Conservation (phyloP, 352 stramenopile genomes). For the Globisporangium orthogonon region DNA sequence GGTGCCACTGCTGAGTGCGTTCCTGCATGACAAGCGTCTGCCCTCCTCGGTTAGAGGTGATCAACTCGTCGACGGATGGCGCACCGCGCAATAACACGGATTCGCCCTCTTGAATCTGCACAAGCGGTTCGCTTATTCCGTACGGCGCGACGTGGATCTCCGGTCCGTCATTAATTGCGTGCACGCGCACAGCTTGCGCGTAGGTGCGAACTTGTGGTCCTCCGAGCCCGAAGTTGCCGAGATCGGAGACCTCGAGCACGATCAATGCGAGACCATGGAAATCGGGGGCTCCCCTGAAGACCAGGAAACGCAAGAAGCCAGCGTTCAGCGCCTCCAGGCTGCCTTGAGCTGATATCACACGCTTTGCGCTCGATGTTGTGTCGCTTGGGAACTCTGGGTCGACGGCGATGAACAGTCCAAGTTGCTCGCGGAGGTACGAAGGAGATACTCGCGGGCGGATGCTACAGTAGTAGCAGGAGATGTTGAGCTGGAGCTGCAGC, state of each 20-base stretch:
- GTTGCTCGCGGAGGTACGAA: slow-evolving; percentile 1
- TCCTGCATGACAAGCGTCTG: neutral
- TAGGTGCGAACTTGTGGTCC: slow-evolving; percentile 19
- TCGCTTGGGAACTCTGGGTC: slow-evolving; percentile 3
- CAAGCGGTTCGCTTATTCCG: slow-evolving; percentile 19
- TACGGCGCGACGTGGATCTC: slow-evolving; percentile 36
- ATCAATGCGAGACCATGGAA: slow-evolving; percentile 33
- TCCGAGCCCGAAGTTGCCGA: slow-evolving; percentile 29
- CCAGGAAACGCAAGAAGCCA: slow-evolving; percentile 26
- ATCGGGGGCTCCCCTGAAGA: slow-evolving; percentile 22
- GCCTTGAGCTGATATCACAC: slow-evolving; percentile 17
- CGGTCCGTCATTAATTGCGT: slow-evolving; percentile 27
- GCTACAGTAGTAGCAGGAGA: slow-evolving; percentile 33
- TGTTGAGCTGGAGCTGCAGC: slow-evolving; percentile 23
- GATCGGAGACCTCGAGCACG: slow-evolving; percentile 31
- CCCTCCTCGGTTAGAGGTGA: neutral
- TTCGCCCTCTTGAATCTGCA: slow-evolving; percentile 33
- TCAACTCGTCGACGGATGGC: slow-evolving; percentile 11
- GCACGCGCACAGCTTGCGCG: slow-evolving; percentile 30
- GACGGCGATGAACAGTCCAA: slow-evolving; percentile 9
- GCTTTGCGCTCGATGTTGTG: neutral
- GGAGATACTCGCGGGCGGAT: slow-evolving; percentile 9
- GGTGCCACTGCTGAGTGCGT: slow-evolving; percentile 10
- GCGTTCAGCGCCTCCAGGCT: slow-evolving; percentile 25
- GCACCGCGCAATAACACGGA: slow-evolving; percentile 37